Evolutionary conservation across 2,329 filamentous ascomycete species (phyloP).

Genomic region (Fusarium sp.): DNA sequence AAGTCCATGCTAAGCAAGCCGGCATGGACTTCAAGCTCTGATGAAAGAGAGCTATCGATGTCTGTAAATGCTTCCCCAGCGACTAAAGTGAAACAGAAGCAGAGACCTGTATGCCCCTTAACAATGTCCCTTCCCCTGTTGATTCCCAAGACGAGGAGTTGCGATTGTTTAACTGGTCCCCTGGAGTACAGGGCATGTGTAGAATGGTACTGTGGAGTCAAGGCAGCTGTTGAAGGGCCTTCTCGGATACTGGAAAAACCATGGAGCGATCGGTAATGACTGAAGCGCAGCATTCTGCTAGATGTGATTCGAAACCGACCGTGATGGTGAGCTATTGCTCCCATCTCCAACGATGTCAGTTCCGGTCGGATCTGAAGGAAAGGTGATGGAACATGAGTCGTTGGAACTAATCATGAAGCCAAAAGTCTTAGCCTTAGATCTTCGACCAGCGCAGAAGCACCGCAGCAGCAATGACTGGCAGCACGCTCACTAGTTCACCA

Average conservation of each 20-base stretch:
- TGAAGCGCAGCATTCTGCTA: conserved; percentile 23
- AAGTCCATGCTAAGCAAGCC: neutral
- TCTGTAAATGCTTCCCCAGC: conserved; percentile 10
- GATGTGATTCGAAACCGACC: conserved; percentile 3
- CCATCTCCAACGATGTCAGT: neutral
- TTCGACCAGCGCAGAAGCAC: conserved; percentile 48
- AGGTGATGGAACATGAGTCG: conserved; percentile 14
- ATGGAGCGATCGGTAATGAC: conserved; percentile 30
- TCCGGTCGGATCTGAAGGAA: conserved; percentile 10
- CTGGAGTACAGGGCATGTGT: conserved; percentile 14
- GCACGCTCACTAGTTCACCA: conserved; percentile 81
- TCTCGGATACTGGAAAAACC: conserved; percentile 17
- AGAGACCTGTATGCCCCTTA: conserved; percentile 15
- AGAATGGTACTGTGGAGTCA: conserved; percentile 17
- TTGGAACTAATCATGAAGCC: neutral
- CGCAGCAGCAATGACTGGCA: conserved; percentile 72
- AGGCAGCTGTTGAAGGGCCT: conserved; percentile 8
- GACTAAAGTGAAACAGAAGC: conserved; percentile 15
- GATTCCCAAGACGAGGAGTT: conserved; percentile 9
- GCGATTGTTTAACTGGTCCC: conserved; percentile 3
- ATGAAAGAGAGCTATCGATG: conserved; percentile 14
- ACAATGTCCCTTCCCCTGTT: conserved; percentile 6
- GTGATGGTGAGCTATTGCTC: neutral
- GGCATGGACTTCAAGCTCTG: conserved; percentile 2
- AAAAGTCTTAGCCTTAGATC: conserved; percentile 24